A percentile compares a stretch with the other conserved stretches of the same genome.
Evolutionary conservation across 1,139 yeast species (phyloP).

Genomic region (Saccharomyces pastorianus): DNA sequence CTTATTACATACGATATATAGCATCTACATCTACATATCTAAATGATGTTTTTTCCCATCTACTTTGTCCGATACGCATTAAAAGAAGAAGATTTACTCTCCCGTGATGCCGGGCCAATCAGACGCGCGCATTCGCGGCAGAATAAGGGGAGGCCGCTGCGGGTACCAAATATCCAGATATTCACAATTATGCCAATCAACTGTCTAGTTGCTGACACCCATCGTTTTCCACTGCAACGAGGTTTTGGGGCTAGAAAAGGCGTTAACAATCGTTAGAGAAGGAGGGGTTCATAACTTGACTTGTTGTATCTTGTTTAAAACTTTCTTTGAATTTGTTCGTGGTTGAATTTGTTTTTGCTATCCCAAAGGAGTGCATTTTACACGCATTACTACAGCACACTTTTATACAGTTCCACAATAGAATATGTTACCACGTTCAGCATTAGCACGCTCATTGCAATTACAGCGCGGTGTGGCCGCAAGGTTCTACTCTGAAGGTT

Average conservation of each 20-base stretch:
- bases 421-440: slow-evolving; percentile 23
- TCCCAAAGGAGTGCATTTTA: not conserved
- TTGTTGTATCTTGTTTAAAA: not conserved
- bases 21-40: not conserved
- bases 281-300: not conserved
- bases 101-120: not conserved
- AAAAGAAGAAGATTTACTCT: not conserved
- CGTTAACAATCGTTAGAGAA: not conserved
- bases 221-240: not conserved
- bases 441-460: slow-evolving; percentile 27
- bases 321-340: not conserved
- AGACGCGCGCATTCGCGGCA: not conserved
- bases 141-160: not conserved
- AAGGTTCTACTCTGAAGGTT: slow-evolving; percentile 43
- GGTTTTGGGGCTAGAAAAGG: not conserved
- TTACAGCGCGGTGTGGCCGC: slow-evolving; percentile 22
- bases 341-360: not conserved
- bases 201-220: not conserved
- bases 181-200: not conserved
- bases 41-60: not conserved
- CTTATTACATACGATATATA: not conserved
- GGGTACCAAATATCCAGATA: not conserved
- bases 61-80: not conserved
- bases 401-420: slow-evolving; percentile 6
- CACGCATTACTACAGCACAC: not conserved